Conservation (phyloP, 75 land plant species). For the Sequoia sempervirens region DNA sequence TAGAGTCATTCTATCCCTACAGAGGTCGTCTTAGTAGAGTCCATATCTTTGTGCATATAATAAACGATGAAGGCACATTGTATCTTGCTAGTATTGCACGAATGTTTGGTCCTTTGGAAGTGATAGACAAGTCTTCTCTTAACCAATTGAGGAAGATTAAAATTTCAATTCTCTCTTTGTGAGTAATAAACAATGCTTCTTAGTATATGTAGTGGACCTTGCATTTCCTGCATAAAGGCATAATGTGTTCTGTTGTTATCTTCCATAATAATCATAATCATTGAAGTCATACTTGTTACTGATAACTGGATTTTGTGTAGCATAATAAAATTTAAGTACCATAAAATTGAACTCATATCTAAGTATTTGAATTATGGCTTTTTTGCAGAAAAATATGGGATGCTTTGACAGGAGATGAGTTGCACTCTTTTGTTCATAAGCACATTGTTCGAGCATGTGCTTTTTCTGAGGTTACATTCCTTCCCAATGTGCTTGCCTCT, state of each 20-base stretch:
- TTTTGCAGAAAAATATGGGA: conserved; percentile 72
- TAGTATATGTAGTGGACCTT: neutral
- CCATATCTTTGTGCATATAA: neutral
- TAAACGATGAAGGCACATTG: neutral
- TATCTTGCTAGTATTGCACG: neutral
- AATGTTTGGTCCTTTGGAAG: neutral
- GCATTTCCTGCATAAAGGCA: neutral
- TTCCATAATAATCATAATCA: neutral
- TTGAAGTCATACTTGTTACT: neutral
- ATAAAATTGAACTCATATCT: conserved; percentile 1
- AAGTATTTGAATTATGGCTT: neutral
- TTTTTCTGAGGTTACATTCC: conserved; percentile 73
- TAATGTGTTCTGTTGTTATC: neutral
- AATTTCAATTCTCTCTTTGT: neutral
- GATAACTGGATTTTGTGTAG: neutral
- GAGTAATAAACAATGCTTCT: neutral
- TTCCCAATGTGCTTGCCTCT: neutral
- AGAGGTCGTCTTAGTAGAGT: no score
- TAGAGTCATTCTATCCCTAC: no score
- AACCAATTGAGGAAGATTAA: neutral
- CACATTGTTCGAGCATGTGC: conserved; percentile 96
- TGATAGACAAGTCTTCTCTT: neutral
- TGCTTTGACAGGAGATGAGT: conserved; percentile 88
- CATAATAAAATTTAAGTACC: neutral
- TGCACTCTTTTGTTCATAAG: conserved; percentile 86